Conservation (phyloP, 139 green algal genomes). For the Astrephomene gubernaculifera region DNA sequence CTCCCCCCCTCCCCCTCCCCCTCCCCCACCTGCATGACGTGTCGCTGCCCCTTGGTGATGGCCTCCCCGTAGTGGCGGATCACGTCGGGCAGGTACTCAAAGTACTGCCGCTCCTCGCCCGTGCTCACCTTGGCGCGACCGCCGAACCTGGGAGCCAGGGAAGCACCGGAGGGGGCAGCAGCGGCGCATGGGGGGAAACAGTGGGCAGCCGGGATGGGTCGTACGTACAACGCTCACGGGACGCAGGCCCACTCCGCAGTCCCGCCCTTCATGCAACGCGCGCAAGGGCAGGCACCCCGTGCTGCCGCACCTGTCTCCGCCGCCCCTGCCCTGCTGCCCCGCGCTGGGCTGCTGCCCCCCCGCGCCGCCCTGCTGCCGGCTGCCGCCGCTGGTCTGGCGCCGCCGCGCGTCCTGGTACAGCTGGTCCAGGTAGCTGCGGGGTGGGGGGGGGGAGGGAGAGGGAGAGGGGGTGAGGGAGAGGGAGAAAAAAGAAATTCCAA, state of each 20-base stretch:
- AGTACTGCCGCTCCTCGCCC: conserved; percentile 72
- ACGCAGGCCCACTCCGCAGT: too few species aligned
- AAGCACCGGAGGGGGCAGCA: not conserved
- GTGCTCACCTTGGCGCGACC: conserved; percentile 62
- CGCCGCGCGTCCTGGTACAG: conserved; percentile 63
- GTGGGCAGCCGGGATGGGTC: not conserved
- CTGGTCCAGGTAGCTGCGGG: conserved; percentile 85
- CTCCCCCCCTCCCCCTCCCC: not conserved
- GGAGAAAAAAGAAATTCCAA: too few species aligned
- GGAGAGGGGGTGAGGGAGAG: not conserved
- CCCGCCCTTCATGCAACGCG: too few species aligned
- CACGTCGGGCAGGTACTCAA: conserved; percentile 71
- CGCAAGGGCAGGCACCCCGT: not conserved
- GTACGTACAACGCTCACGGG: too few species aligned
- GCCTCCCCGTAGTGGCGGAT: conserved; percentile 77
- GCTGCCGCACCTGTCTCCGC: not conserved
- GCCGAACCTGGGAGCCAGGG: not conserved
- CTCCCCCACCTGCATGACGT: conserved; percentile 28
- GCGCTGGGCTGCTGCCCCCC: not conserved
- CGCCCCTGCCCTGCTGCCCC: not conserved
- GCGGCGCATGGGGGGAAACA: not conserved
- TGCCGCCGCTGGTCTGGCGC: not conserved
- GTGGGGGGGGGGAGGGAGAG: not conserved
- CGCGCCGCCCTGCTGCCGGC: not conserved
- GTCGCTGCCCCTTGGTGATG: conserved; percentile 65